Percentiles rank a stretch among this genome's conserved stretches.
Conservation (phyloP, 164 flowering plant genomes). For the Kingdonia uniflora region DNA sequence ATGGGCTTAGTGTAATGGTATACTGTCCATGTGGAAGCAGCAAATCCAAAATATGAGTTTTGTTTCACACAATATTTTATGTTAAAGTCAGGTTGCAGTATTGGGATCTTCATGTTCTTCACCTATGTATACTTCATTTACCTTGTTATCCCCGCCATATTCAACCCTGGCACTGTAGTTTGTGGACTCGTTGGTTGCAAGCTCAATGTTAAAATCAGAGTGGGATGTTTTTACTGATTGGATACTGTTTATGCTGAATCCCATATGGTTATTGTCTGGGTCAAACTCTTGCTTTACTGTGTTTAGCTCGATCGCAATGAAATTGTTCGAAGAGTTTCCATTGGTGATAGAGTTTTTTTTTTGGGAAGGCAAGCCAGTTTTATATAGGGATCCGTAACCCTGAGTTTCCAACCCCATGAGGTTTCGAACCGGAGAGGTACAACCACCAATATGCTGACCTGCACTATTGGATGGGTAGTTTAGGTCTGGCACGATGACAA, state of each 20-base stretch:
- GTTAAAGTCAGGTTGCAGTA: background rate
- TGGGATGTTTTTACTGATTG: background rate
- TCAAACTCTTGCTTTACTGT: conserved; percentile 1
- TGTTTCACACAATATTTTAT: background rate
- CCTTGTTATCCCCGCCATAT: background rate
- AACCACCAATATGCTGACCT: conserved; percentile 4
- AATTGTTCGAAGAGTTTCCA: background rate
- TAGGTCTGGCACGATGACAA: background rate
- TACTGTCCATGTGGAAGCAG: background rate
- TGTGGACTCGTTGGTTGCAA: background rate
- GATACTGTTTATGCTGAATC: background rate
- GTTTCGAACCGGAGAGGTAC: too few relatives aligned
- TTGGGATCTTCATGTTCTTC: background rate
- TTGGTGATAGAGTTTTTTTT: background rate
- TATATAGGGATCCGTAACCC: too few relatives aligned
- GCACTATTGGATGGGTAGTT: background rate
- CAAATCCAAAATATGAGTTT: background rate
- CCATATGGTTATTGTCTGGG: background rate
- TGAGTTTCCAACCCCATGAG: too few relatives aligned
- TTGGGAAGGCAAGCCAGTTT: too few relatives aligned
- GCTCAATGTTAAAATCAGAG: background rate
- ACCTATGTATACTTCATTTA: background rate
- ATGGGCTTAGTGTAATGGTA: background rate
- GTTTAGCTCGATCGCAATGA: background rate
- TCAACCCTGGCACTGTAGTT: background rate